Percentiles rank a stretch among this genome's conserved stretches.
Evolutionary conservation across 805 yeast genomes (phyloP).

Genomic region (Yarrowia keelungensis): DNA sequence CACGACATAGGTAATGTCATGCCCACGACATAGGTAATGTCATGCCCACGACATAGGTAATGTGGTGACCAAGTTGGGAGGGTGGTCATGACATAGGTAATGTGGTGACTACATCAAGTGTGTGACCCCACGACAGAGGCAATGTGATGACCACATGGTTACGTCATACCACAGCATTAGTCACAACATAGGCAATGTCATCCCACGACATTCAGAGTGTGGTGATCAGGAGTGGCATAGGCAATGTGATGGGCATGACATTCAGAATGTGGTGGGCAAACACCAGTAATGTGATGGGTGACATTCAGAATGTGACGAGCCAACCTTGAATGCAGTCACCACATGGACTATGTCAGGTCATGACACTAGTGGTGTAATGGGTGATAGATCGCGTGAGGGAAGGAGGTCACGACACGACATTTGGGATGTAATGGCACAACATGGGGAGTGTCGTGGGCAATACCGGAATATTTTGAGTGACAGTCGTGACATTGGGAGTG

Average conservation of each 20-base stretch:
- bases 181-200: neutral
- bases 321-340: no score
- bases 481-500: no score
- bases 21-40: neutral
- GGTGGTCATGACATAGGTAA: neutral
- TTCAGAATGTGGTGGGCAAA: no score
- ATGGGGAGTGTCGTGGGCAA: no score
- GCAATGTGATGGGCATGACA: neutral
- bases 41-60: neutral
- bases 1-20: neutral
- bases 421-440: no score
- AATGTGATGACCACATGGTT: neutral
- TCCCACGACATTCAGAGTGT: neutral
- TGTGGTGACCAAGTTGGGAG: neutral
- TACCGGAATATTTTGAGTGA: no score
- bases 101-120: neutral
- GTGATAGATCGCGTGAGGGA: no score
- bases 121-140: neutral
- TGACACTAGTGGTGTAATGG: no score
- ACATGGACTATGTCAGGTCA: no score
- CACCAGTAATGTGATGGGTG: neutral
- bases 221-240: neutral
- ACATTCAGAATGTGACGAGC: no score
- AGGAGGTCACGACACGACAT: no score
- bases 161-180: neutral